Conservation (phyloP, 164 flowering plant species). For the Sedum album region DNA sequence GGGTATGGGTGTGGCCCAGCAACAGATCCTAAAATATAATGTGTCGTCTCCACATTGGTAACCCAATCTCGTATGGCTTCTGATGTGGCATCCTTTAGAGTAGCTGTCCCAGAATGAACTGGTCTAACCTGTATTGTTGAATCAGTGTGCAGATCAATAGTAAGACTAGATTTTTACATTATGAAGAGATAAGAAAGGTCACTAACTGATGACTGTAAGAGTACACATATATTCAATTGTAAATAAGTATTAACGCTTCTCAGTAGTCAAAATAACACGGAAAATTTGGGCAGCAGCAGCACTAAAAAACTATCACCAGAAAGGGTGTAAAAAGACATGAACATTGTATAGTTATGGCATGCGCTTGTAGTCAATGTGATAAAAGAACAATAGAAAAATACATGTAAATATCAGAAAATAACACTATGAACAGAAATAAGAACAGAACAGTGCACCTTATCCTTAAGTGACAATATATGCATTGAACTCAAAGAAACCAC, state of each 20-base stretch:
- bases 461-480: too few species aligned
- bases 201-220: background rate
- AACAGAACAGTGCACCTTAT: background rate
- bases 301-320: background rate
- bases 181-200: background rate
- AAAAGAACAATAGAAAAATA: too few species aligned
- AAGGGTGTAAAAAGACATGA: background rate
- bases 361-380: too few species aligned
- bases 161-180: background rate
- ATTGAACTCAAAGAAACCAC: too few species aligned
- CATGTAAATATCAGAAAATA: background rate
- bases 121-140: conserved; percentile 47
- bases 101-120: conserved; percentile 91
- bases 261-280: background rate
- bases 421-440: background rate
- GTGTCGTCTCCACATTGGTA: conserved; percentile 85
- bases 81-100: conserved; percentile 86
- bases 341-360: too few species aligned
- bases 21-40: conserved; percentile 85
- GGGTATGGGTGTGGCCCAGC: conserved; percentile 98
- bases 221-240: background rate
- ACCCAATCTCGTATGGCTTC: conserved; percentile 95
- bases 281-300: background rate
- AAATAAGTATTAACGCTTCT: background rate
- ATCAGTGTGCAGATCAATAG: background rate